Conservation (phyloP, 2,329 filamentous ascomycete genomes). For the Curvularia eragrostidis region DNA sequence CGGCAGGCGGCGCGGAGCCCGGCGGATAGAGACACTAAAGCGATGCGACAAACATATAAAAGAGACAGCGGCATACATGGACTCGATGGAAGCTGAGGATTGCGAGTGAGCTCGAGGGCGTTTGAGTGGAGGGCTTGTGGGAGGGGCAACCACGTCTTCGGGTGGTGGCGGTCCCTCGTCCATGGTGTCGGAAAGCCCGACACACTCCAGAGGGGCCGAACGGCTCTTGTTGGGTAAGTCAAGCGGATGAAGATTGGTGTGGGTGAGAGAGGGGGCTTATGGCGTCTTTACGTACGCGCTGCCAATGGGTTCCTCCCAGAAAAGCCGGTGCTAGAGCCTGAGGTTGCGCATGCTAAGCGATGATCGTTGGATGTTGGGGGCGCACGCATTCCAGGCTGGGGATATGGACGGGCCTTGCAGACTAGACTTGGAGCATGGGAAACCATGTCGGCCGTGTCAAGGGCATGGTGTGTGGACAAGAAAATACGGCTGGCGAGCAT, state of each 20-base stretch:
- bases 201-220: conserved; percentile 20
- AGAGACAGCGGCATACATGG: conserved; percentile 38
- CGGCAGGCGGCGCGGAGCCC: background rate
- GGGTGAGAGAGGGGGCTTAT: conserved; percentile 6
- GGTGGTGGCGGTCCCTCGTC: conserved; percentile 48
- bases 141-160: conserved; percentile 45
- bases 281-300: conserved; percentile 8
- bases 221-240: conserved; percentile 21
- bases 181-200: conserved; percentile 45
- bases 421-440: conserved; percentile 21
- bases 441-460: conserved; percentile 3
- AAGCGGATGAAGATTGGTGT: conserved; percentile 24
- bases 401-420: conserved; percentile 18
- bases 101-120: conserved; percentile 42
- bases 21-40: background rate
- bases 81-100: conserved; percentile 42
- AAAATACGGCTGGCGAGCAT: background rate
- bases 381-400: conserved; percentile 22
- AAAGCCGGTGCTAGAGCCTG: conserved; percentile 20
- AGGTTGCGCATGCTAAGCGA: conserved; percentile 32
- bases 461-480: background rate
- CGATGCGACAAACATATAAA: background rate
- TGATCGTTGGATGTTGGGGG: conserved; percentile 31
- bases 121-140: conserved; percentile 45
- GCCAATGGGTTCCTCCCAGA: conserved; percentile 15